A percentile compares a stretch with the other conserved stretches of the same genome.
Conservation (phyloP, 2,329 filamentous ascomycete genomes). For the Didymella pinodella region DNA sequence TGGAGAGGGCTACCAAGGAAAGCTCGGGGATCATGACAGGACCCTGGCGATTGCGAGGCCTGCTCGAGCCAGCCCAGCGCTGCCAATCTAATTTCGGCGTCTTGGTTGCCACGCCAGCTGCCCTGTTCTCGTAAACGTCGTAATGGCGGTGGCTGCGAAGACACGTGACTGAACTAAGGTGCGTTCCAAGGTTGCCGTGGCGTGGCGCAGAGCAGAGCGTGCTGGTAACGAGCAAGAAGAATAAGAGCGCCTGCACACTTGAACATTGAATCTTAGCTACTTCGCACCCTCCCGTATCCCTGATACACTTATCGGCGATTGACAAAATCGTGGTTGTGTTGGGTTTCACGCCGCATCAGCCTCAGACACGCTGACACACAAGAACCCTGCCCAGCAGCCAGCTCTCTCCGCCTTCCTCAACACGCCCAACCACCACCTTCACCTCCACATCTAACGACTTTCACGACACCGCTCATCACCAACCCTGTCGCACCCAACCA, state of each 20-base stretch:
- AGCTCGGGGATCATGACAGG: conserved; percentile 11
- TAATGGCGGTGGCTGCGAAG: conserved; percentile 20
- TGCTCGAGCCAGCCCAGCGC: conserved; percentile 21
- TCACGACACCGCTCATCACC: conserved; percentile 26
- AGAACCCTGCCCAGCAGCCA: conserved; percentile 19
- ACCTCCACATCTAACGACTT: conserved; percentile 29
- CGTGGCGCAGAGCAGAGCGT: conserved; percentile 16
- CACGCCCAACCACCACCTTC: conserved; percentile 37
- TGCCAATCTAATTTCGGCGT: conserved; percentile 27
- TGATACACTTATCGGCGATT: conserved; percentile 9
- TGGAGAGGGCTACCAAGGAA: conserved; percentile 13
- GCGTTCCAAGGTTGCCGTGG: background rate
- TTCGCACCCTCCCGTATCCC: conserved; percentile 3
- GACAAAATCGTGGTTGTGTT: conserved; percentile 27
- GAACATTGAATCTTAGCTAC: background rate
- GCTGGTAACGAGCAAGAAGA: conserved; percentile 3
- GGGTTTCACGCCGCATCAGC: conserved; percentile 40
- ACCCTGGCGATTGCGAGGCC: conserved; percentile 29
- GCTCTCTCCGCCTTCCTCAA: conserved; percentile 27
- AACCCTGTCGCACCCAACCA: conserved; percentile 29
- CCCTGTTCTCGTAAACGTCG: conserved; percentile 19
- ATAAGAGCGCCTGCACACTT: conserved; percentile 9
- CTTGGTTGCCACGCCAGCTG: conserved; percentile 27
- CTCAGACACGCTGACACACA: conserved; percentile 28
- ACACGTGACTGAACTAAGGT: conserved; percentile 19